phyloP scores from a whole-genome alignment of 179 eudicot species.

The Camellia oleifera region DNA sequence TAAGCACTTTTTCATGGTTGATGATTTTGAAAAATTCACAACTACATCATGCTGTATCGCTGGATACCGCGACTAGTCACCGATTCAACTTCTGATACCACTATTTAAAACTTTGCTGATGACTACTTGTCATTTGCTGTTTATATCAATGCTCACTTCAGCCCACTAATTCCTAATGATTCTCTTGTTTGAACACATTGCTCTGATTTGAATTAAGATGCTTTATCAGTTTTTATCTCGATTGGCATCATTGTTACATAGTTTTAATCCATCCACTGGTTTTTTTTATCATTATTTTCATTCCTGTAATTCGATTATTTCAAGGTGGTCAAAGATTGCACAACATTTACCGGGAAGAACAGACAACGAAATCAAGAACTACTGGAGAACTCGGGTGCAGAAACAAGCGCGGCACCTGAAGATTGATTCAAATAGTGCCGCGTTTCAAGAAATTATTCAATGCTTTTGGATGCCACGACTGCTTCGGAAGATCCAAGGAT shows the following conservation, averaged over 20 bases:
- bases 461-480: conserved; percentile 49
- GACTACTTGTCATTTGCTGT: neutral
- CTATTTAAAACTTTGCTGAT: too few species aligned
- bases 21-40: too few species aligned
- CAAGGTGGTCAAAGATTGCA: conserved; percentile 66
- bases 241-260: neutral
- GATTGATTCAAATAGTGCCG: conserved; percentile 48
- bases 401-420: conserved; percentile 51
- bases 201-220: neutral
- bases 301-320: neutral
- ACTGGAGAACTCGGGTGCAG: conserved; percentile 64
- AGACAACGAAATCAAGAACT: conserved; percentile 59
- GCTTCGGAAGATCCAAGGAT: conserved; percentile 41
- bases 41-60: too few species aligned
- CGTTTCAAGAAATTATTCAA: conserved; percentile 44
- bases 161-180: neutral
- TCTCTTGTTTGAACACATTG: neutral
- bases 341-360: conserved; percentile 57
- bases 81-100: too few species aligned
- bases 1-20: too few species aligned
- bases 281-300: too few species aligned
- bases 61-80: too few species aligned
- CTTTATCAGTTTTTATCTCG: neutral
- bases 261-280: neutral
- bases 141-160: neutral